Evolutionary conservation across 306 rosid species (phyloP).

Genomic region (Albizia julibrissin): DNA sequence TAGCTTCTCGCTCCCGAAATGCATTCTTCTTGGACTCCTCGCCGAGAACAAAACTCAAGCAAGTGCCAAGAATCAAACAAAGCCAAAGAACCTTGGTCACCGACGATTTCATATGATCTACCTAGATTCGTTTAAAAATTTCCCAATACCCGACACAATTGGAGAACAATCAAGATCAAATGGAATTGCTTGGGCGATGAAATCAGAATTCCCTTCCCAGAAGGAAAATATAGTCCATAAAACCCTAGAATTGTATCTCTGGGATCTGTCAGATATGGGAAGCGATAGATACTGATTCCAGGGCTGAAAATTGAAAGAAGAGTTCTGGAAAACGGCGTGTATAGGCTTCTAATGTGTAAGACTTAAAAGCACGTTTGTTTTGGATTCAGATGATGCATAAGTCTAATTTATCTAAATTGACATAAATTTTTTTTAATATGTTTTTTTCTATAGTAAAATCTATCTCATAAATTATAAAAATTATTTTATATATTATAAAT

Average conservation of each 20-base stretch:
- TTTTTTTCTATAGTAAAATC: too few relatives aligned
- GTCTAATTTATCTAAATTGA: too few relatives aligned
- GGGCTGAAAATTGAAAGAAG: background rate
- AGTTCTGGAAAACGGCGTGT: background rate
- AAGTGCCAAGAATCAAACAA: conserved; percentile 45
- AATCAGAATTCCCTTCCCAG: conserved; percentile 6
- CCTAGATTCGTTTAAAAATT: conserved; percentile 20
- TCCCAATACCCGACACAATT: background rate
- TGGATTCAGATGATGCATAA: too few relatives aligned
- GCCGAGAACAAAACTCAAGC: conserved; percentile 45
- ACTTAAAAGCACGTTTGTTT: too few relatives aligned
- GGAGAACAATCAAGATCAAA: background rate
- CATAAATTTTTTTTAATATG: too few relatives aligned
- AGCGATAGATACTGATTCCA: background rate
- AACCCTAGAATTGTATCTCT: conserved; percentile 38
- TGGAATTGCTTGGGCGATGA: background rate
- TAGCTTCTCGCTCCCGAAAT: conserved; percentile 88
- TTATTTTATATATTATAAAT: too few relatives aligned
- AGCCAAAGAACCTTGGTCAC: conserved; percentile 41
- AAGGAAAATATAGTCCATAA: conserved; percentile 3
- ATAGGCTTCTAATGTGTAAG: background rate
- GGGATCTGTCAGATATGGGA: background rate
- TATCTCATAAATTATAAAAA: too few relatives aligned
- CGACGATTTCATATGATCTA: conserved; percentile 61
- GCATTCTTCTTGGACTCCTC: conserved; percentile 59